A percentile compares a stretch with the other conserved stretches of the same genome.
Evolutionary conservation across 1,139 yeast genomes (phyloP).

Genomic region (Sugiyamaella xylanicola): DNA sequence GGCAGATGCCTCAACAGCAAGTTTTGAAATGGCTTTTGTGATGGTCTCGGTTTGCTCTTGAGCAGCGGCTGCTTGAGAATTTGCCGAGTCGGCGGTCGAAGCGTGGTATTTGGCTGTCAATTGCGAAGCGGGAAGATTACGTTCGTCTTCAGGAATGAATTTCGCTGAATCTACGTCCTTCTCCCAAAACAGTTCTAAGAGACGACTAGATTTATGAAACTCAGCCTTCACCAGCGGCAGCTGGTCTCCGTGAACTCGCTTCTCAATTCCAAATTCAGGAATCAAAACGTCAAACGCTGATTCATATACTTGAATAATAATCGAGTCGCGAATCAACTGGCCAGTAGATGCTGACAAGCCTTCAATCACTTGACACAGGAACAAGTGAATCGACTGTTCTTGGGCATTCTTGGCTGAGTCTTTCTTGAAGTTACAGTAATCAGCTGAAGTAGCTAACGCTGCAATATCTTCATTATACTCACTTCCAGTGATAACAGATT

Average conservation of each 20-base stretch:
- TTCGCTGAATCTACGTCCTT: conserved; percentile 89
- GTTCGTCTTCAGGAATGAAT: conserved; percentile 85
- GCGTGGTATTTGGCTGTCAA: conserved; percentile 59
- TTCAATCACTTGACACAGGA: conserved; percentile 80
- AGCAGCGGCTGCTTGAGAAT: conserved; percentile 62
- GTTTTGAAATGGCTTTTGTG: conserved; percentile 25
- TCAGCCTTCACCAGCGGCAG: conserved; percentile 91
- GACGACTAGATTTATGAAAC: conserved; percentile 67
- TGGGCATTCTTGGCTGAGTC: conserved; percentile 94
- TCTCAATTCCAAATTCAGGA: conserved; percentile 95
- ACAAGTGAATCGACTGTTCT: conserved; percentile 88
- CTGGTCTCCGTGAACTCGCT: conserved; percentile 97
- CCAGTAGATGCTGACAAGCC: conserved; percentile 68
- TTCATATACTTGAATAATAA: conserved; percentile 90
- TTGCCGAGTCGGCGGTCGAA: conserved; percentile 55
- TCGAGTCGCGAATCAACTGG: conserved; percentile 80
- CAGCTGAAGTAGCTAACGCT: conserved; percentile 76
- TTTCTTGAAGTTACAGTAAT: conserved; percentile 91
- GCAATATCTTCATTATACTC: conserved; percentile 61
- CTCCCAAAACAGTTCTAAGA: conserved; percentile 89
- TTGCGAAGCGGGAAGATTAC: conserved; percentile 20
- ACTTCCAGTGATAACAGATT: conserved; percentile 54
- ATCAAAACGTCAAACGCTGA: conserved; percentile 92
- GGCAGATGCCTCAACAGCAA: conserved; percentile 17
- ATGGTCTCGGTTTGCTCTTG: conserved; percentile 33